Evolutionary conservation across 108 stramenopile genomes (phyloP), one percentile per base, ranked within the genome.

Genomic region (Asterionellopsis glacialis): DNA sequence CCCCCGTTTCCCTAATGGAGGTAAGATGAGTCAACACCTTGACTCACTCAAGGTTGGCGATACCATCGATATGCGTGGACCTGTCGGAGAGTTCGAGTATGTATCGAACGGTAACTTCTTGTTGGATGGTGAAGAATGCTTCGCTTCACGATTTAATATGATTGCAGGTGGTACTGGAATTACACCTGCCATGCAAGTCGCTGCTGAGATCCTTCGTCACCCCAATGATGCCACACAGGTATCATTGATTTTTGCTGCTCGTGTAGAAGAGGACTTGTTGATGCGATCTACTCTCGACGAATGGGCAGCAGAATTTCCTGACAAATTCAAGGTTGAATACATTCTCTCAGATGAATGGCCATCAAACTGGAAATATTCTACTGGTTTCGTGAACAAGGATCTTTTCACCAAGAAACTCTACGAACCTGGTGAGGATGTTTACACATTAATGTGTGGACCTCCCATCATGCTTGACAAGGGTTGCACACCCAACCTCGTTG

Each of bases 91-190:
- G 59, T 91, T 97, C 51, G 92, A 87, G 47, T 99, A 99, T 91
- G 25, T 76, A 43, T 84, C 88, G 55, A 79, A 93, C 49, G 96
- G 97, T 41, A 75, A 84, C 25, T 96, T 98, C 77, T 65, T 77
- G 53, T 68, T 91, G 60, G 80, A 93, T 47, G 80, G 80, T 40
- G 73, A 90, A 63, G 74, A 73, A 48, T 71, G 74, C 58, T 57
- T 42, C 23, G 90, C 78, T 19, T 75, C 77, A 12, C 64, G 83
- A 27, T 87, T 97, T 76, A 91, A 89, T 68, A 96, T 97, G 96
- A 81, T 98, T 63, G 96, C 97, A 11, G 97, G 97, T 21, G 97
- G 97, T 54, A 98, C 97, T 21, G 97, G 97, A 51, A 97, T 98
- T 61, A 98, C 97, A 23, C 95, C 96, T 14, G 79, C 82, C 61